These are phyloP conservation scores for Tieghemostelium lacteum DNA, from an alignment of 78 protist genomes.

Conservation along the genomic window DNA sequence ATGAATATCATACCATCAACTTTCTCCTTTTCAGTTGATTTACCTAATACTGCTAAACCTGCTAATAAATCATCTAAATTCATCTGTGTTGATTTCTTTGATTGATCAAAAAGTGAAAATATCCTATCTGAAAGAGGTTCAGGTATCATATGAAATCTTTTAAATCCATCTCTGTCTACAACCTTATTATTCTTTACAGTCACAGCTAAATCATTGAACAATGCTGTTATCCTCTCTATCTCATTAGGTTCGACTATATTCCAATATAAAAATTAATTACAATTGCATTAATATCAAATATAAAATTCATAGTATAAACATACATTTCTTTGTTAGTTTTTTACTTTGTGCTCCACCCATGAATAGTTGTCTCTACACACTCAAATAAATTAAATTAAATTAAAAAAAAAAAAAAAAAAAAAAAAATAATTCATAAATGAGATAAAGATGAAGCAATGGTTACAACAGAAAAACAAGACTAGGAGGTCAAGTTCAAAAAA, in stretches of 20 bases:
- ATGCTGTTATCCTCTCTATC: conserved; percentile 26
- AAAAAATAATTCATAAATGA: no score
- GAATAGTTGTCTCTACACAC: no score
- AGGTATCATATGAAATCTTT: conserved; percentile 68
- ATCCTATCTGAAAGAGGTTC: conserved; percentile 64
- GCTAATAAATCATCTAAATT: conserved; percentile 30
- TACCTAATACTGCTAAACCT: conserved; percentile 60
- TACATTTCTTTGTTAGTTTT: conserved; percentile 32
- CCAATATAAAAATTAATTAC: no score
- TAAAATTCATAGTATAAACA: no score
- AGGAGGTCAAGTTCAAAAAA: no score
- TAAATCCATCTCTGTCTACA: conserved; percentile 74
- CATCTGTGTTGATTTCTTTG: conserved; percentile 46
- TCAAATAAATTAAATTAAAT: no score
- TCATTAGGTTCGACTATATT: conserved; percentile 36
- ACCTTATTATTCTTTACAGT: conserved; percentile 29
- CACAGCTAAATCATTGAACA: conserved; percentile 70
- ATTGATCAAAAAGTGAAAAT: conserved; percentile 35
- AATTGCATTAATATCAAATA: no score
- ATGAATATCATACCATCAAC: conserved; percentile 2
- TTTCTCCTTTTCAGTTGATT: conserved; percentile 67
- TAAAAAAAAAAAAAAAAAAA: no score
- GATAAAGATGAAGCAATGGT: no score
- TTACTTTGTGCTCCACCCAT: conserved; percentile 30
- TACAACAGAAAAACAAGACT: no score